These are phyloP conservation scores for Moniliophthora roreri DNA, from an alignment of 1,284 basidiomycete genomes.

Conservation along the genomic window DNA sequence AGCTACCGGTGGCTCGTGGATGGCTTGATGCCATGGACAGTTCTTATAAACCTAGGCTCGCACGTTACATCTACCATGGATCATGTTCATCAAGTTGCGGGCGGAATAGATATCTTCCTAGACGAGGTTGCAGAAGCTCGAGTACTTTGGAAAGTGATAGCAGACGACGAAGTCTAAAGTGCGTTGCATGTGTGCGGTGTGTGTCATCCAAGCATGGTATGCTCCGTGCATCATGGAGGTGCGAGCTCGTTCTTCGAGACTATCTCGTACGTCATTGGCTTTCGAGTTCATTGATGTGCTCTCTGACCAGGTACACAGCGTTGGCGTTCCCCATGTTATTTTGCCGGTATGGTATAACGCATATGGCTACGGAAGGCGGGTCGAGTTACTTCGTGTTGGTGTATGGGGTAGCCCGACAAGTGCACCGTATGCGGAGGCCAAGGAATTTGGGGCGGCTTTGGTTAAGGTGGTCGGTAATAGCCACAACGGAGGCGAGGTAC, in stretches of 20 bases:
- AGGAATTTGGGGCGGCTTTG: slow-evolving; percentile 8
- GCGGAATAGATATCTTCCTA: no score
- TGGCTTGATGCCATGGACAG: no score
- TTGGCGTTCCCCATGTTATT: slow-evolving; percentile 8
- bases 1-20: no score
- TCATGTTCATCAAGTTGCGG: no score
- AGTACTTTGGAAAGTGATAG: slow-evolving; percentile 7
- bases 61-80: no score
- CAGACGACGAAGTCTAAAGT: background rate
- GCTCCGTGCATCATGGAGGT: slow-evolving; percentile 15
- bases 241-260: slow-evolving; percentile 14
- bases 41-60: no score
- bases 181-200: slow-evolving; percentile 2
- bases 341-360: slow-evolving; percentile 11
- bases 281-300: background rate
- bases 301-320: background rate
- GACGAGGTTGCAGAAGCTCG: background rate
- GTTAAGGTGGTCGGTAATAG: slow-evolving; percentile 1
- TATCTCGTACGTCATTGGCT: slow-evolving; percentile 3
- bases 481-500: no score
- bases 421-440: slow-evolving; percentile 1
- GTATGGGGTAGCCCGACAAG: slow-evolving; percentile 1
- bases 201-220: slow-evolving; percentile 5
- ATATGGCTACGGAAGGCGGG: slow-evolving; percentile 8
- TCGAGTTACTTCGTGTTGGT: slow-evolving; percentile 8